Base-by-base conservation (phyloP, 2,329 filamentous ascomycete genomes). In the Pleoardoris graminearum region DNA sequence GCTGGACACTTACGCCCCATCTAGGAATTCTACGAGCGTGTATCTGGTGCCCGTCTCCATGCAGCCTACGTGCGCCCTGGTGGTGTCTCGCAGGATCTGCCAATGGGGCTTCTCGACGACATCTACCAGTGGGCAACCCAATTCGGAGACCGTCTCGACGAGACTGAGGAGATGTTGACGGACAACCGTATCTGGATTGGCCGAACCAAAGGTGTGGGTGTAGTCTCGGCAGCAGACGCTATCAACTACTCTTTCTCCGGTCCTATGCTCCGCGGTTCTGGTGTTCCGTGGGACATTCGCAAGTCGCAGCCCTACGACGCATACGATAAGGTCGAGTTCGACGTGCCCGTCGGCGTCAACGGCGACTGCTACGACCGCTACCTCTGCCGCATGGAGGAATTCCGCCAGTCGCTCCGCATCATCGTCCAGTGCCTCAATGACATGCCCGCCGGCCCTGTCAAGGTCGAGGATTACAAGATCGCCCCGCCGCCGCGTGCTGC, bases 71-170 rank as follows among this genome's bases (percentile, higher is more conserved):
- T 99, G 67, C 90, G 94, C 66, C 94, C 94, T 42, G 94, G 94
- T 69, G 94, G 94, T 78, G 94, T 99, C 50, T 90, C 91, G 69
- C 92, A 97, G 77, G 94, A 99, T 79, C 83, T 99, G 39, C 94
- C 94, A 25, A 71, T 96, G 55, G 94, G 94, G 61, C 86, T 99
- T 39, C 86, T 99, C 45, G 95, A 99, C 74, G 94, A 99, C 73
- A 99, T 99, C 70, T 97, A 99, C 80, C 93, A 97, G 79, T 99
- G 94, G 94, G 94, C 94, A 14, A 99, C 94, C 53, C 94, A 99
- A 76, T 99, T 99, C 69, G 90, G 91, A 68, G 94, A 99, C 80
- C 91, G 94, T 66, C 94, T 99, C 68, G 94, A 99, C 74, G 94
- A 99, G 77, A 97, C 94, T 50, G 94, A 99, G 76, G 94, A 99